Conservation (phyloP, 169 alveolate species). For the Toxoplasma gondii region DNA sequence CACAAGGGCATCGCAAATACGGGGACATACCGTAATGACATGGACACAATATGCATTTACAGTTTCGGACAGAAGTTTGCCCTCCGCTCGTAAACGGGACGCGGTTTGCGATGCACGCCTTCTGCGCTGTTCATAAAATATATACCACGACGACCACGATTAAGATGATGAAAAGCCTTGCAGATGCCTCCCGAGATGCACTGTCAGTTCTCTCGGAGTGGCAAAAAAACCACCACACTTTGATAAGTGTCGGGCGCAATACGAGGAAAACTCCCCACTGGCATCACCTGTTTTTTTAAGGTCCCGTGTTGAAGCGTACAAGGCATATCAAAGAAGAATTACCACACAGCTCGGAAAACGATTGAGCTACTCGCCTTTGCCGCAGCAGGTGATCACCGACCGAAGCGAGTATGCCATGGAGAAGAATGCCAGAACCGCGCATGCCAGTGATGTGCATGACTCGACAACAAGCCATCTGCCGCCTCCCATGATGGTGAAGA, state of each 20-base stretch:
- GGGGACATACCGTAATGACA: no score
- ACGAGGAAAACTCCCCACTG: background rate
- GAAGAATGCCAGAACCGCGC: background rate
- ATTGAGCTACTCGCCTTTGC: conserved; percentile 25
- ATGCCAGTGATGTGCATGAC: conserved; percentile 10
- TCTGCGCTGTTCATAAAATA: no score
- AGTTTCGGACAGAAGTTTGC: no score
- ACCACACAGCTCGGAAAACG: background rate
- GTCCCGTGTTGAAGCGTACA: background rate
- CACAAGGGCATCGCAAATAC: no score
- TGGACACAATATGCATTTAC: no score
- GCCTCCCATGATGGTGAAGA: conserved; percentile 24
- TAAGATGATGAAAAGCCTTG: no score
- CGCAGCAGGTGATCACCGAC: conserved; percentile 51
- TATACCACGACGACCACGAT: no score
- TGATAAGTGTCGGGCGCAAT: background rate
- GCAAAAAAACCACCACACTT: background rate
- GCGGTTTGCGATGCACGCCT: no score
- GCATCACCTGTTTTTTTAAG: background rate
- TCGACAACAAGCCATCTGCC: conserved; percentile 42
- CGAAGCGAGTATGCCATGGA: conserved; percentile 44
- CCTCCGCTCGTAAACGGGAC: no score
- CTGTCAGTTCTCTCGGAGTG: background rate
- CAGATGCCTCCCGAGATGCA: no score
- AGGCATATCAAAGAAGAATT: background rate